Evolutionary conservation across 2,329 filamentous ascomycete genomes (phyloP), one percentile per base, ranked within the genome.

Genomic region (Myriosclerotinia scirpicola): DNA sequence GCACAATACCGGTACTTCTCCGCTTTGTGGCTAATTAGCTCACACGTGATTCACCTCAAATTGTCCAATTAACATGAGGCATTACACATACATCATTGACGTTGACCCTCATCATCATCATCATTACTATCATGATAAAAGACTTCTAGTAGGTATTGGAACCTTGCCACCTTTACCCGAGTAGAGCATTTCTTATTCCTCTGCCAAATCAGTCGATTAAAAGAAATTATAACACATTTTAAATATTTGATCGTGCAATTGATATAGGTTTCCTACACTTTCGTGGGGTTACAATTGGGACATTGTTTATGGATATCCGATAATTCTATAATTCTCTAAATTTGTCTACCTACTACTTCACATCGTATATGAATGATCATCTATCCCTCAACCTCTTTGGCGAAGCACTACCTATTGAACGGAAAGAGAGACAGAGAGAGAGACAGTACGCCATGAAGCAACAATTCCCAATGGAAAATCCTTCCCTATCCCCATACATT

Each of bases 21-120:
- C 58, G 34, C 44, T 50, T 38, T 60, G 58, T 60, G 58, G 58
- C 58, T 60, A n/a, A 12, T 30, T 1, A 17, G 0, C 2, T 2
- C 12, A 8, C 58, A 60, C 46, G 58, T 60, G 58, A 38, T 50
- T 38, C n/a, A 17, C 44, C 26, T 50, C 58, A 6, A 50, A 5
- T 26, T 17, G 3, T 14, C 58, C 44, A 60, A 60, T 60, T n/a
- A 60, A 20, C 44, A 36, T 50, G 56, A 60, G 56, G 3, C 30
- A 26, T 48, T 38, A 22, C 20, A 26, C 38, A n/a, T 42, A 26
- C n/a, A 22, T 15, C 17, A 44, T 11, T 48, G 44, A 17, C 20
- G 15, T 48, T 17, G 6, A 36, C 17, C n/a, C 8, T 48, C 44
- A 6, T 48, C 44, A 48, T n/a, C 44, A 48, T n/a, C 20, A n/a